Conservation (phyloP, 768 basidiomycete species). For the Rickenella mellea region DNA sequence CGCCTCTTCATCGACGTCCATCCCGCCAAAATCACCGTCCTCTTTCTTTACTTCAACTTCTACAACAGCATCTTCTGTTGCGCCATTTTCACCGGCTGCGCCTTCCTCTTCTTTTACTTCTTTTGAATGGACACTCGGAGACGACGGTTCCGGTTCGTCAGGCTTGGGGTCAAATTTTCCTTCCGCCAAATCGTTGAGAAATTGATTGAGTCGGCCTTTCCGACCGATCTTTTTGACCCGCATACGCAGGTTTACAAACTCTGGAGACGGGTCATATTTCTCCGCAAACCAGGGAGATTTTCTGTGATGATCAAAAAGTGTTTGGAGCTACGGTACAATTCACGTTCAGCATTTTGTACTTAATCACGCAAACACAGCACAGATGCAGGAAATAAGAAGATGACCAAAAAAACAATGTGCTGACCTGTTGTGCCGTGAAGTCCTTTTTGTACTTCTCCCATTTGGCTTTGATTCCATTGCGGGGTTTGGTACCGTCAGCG, state of each 20-base stretch:
- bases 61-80: constrained; percentile 27
- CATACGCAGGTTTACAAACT: constrained; percentile 60
- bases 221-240: constrained; percentile 81
- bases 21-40: constrained; percentile 4
- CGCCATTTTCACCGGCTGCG: constrained; percentile 21
- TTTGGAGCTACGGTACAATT: constrained; percentile 69
- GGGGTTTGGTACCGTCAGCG: constrained; percentile 72
- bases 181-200: constrained; percentile 71
- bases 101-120: constrained; percentile 45
- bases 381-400: background rate
- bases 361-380: background rate
- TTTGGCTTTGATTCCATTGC: constrained; percentile 70
- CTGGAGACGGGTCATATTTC: constrained; percentile 78
- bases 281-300: constrained; percentile 96
- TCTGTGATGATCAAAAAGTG: constrained; percentile 91
- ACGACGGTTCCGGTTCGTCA: constrained; percentile 27
- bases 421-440: constrained; percentile 79
- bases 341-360: constrained; percentile 19
- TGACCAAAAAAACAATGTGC: constrained; percentile 15
- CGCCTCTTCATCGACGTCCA: constrained; percentile 63
- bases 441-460: constrained; percentile 96
- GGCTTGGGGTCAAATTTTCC: constrained; percentile 77
- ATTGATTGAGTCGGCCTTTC: constrained; percentile 61
- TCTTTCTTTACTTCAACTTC: constrained; percentile 4
- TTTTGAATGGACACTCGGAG: constrained; percentile 29